phyloP scores from a whole-genome alignment of 2,329 filamentous ascomycete species.

The Alternaria ventricosa region DNA sequence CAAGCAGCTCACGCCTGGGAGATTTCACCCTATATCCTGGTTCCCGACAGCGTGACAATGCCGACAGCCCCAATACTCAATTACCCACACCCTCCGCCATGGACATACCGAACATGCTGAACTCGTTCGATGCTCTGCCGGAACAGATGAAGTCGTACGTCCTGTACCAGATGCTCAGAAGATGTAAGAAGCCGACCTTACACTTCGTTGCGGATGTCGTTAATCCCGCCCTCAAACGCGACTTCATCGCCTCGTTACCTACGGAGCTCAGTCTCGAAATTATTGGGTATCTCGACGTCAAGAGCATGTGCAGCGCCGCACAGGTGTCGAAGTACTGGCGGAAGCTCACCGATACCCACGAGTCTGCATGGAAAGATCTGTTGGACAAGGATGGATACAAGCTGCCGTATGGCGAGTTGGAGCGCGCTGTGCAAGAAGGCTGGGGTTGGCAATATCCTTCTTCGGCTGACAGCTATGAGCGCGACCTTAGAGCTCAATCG shows the following conservation, averaged over 20 bases:
- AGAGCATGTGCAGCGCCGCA: slow-evolving; percentile 86
- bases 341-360: slow-evolving; percentile 86
- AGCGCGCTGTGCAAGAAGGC: slow-evolving; percentile 84
- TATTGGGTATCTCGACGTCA: slow-evolving; percentile 82
- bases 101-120: slow-evolving; percentile 85
- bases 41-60: slow-evolving; percentile 22
- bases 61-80: slow-evolving; percentile 41
- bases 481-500: slow-evolving; percentile 72
- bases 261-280: slow-evolving; percentile 87
- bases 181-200: slow-evolving; percentile 86
- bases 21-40: slow-evolving; percentile 25
- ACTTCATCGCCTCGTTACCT: slow-evolving; percentile 85
- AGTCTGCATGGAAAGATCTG: slow-evolving; percentile 93
- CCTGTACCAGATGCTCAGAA: slow-evolving; percentile 92
- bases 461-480: slow-evolving; percentile 76
- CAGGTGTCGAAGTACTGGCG: slow-evolving; percentile 96
- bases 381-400: slow-evolving; percentile 84
- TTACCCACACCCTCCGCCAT: slow-evolving; percentile 59
- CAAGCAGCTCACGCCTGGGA: slow-evolving; percentile 15
- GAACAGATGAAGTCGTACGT: slow-evolving; percentile 92
- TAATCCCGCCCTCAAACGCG: slow-evolving; percentile 92
- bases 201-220: slow-evolving; percentile 90
- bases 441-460: slow-evolving; percentile 97
- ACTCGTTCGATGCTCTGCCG: slow-evolving; percentile 89
- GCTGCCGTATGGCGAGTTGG: slow-evolving; percentile 80